A percentile compares a stretch with the other conserved stretches of the same genome.
phyloP scores from a whole-genome alignment of 371 early-diverging fungal species.

The Circinella umbellata region DNA sequence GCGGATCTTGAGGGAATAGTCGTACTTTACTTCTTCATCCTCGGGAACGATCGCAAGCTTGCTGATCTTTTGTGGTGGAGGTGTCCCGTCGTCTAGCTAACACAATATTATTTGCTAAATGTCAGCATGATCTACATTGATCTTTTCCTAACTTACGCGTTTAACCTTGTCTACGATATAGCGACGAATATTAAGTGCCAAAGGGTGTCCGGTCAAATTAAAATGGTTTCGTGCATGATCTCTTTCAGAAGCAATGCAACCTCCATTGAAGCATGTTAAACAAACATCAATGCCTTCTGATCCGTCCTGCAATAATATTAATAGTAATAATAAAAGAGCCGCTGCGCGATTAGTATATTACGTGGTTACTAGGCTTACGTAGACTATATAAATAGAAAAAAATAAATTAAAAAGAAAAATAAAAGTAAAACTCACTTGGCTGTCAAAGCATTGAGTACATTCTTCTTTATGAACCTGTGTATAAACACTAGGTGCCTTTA shows the following conservation, averaged over 20 bases:
- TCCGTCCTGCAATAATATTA: slow-evolving; percentile 51
- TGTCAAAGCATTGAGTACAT: slow-evolving; percentile 93
- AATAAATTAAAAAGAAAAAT: neutral
- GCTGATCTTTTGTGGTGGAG: slow-evolving; percentile 86
- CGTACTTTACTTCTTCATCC: slow-evolving; percentile 72
- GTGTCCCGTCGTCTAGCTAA: slow-evolving; percentile 39
- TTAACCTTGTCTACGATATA: slow-evolving; percentile 42
- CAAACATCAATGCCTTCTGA: slow-evolving; percentile 90
- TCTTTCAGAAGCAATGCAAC: slow-evolving; percentile 68
- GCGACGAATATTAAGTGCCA: slow-evolving; percentile 87
- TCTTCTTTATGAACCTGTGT: slow-evolving; percentile 91
- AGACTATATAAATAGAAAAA: too few species aligned
- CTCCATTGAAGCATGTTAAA: slow-evolving; percentile 91
- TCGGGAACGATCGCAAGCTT: slow-evolving; percentile 87
- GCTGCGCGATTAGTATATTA: slow-evolving; percentile 5
- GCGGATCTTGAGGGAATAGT: slow-evolving; percentile 65
- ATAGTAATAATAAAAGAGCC: too few species aligned
- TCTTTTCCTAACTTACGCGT: slow-evolving; percentile 32
- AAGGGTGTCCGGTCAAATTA: slow-evolving; percentile 71
- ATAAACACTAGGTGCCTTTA: slow-evolving; percentile 46
- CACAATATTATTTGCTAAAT: neutral
- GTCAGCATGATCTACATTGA: slow-evolving; percentile 11
- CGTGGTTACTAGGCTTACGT: too few species aligned
- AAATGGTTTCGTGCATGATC: slow-evolving; percentile 81
- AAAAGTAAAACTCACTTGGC: slow-evolving; percentile 59